Evolutionary conservation across 2,329 filamentous ascomycete genomes (phyloP), one percentile per base, ranked within the genome.

Genomic region (Elsinoe arachidis): DNA sequence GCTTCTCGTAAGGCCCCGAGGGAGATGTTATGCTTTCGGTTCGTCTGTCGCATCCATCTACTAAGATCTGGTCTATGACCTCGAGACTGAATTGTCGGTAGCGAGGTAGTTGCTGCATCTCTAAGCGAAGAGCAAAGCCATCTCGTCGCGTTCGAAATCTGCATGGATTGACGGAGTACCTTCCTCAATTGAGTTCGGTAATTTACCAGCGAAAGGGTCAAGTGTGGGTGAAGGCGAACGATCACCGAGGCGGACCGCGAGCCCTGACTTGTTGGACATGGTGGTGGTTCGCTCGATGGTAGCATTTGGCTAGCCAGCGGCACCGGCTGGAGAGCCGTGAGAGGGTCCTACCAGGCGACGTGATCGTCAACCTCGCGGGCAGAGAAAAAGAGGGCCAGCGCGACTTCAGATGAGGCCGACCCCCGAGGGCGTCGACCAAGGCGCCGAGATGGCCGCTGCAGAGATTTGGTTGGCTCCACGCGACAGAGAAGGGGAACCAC

Each of bases 381-480:
- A 51, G 46, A 51, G 41, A 46, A 46, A 46, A 19, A 51, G 46
- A 34, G 46, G 46, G 33, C 5, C 14, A 21, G 33, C 46, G 23
- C 41, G 19, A 23, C 41, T 17, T 23, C 41, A 44, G 17, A 43
- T 23, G 41, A 12, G 26, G 41, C 17, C 19, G 10, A 19, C 2
- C 41, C 41, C 41, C 41, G 41, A 46, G 41, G 41, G 41, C 41
- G 41, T 23, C 26, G 7, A 21, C 19, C 17, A 38, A 34, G 19
- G 35, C 35, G 49, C 49, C 49, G 49, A 53, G 49, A 53, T 39
- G 49, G 15, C 49, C 33, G 49, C 15, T 39, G 35, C 49, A 26
- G 14, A 14, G 14, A 30, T 53, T 39, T 53, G 49, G 49, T 53
- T 38, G 49, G 49, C 49, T 53, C 49, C 49, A 53, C 49, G 49